These are phyloP conservation scores for Eleusine coracana DNA, from an alignment of 176 grass and related monocot species.

Conservation along the genomic window DNA sequence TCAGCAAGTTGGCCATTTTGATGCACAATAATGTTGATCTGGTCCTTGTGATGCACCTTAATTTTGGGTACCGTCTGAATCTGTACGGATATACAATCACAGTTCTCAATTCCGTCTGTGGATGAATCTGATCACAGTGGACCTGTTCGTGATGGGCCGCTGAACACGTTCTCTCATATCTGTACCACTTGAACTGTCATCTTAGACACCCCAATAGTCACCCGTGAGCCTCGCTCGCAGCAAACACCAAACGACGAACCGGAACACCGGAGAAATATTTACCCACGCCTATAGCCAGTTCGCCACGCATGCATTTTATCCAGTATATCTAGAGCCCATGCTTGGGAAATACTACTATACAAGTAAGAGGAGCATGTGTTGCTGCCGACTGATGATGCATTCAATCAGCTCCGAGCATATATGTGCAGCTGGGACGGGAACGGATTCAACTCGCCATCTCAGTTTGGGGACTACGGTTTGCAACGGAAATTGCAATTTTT, in stretches of 20 bases:
- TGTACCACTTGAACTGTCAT: neutral
- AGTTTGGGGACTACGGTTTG: neutral
- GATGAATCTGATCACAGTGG: neutral
- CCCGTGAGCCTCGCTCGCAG: neutral
- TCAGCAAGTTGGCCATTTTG: constrained; percentile 30
- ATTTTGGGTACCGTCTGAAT: too few relatives aligned
- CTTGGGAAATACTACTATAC: neutral
- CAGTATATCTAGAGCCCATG: neutral
- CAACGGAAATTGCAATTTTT: neutral
- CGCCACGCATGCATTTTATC: too few relatives aligned
- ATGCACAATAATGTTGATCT: neutral
- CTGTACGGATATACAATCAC: too few relatives aligned
- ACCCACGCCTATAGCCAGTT: too few relatives aligned
- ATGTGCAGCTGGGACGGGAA: neutral
- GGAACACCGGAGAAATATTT: too few relatives aligned
- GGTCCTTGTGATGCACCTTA: neutral
- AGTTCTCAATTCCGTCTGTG: neutral
- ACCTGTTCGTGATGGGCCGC: neutral
- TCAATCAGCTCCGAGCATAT: neutral
- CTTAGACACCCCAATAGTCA: neutral
- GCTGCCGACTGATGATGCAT: neutral
- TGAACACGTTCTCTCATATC: neutral
- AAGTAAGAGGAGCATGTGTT: neutral
- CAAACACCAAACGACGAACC: neutral
- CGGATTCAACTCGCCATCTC: neutral